phyloP scores from a whole-genome alignment of 352 stramenopile species.

The Phytopythium delawarense region DNA sequence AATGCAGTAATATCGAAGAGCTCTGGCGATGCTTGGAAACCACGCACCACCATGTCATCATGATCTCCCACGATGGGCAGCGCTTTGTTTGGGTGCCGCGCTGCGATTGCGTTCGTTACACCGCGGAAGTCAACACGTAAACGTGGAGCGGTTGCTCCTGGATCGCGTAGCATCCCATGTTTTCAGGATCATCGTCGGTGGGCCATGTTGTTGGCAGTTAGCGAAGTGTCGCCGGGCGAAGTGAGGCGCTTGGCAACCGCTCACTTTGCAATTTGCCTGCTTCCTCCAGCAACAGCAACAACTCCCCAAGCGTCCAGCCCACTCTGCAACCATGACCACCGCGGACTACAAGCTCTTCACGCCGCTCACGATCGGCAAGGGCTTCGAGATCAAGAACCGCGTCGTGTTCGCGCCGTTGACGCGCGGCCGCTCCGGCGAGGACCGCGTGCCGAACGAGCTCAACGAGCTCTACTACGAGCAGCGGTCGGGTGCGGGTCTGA shows the following conservation, averaged over 20 bases:
- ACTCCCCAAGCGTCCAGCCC: background rate
- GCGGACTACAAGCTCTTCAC: conserved; percentile 36
- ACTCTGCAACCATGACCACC: conserved; percentile 13
- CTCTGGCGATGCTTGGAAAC: background rate
- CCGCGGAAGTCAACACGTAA: no score
- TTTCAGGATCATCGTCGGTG: conserved; percentile 1
- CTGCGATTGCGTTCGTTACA: background rate
- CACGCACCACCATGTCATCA: background rate
- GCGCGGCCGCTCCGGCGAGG: conserved; percentile 24
- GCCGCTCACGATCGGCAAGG: conserved; percentile 26
- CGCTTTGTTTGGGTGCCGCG: no score
- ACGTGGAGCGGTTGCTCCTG: background rate
- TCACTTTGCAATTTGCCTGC: conserved; percentile 16
- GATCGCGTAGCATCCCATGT: background rate
- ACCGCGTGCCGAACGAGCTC: conserved; percentile 35
- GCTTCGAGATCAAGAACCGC: conserved; percentile 48
- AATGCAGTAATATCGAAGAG: background rate
- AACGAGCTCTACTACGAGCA: conserved; percentile 61
- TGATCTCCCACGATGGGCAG: background rate
- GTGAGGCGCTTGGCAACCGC: background rate
- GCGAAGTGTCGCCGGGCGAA: no score
- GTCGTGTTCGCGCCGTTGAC: conserved; percentile 50
- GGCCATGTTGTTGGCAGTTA: background rate
- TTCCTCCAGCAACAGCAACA: background rate
- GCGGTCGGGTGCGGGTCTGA: conserved; percentile 43